phyloP scores from a whole-genome alignment of 2,329 filamentous ascomycete genomes.

The Penicillium sclerotigenum region DNA sequence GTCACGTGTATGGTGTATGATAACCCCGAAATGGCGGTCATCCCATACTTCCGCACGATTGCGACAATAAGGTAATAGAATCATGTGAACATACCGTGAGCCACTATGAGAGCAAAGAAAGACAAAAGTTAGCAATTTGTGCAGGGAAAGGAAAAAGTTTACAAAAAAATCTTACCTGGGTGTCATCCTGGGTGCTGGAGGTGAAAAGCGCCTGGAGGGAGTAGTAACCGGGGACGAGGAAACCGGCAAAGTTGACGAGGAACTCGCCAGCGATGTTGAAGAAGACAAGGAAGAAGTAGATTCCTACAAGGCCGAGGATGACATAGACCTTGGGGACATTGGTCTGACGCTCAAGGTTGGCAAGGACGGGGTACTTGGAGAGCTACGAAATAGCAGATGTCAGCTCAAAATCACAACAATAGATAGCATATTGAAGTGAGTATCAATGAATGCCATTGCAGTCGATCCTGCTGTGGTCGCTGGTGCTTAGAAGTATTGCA shows the following conservation, averaged over 20 bases:
- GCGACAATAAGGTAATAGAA: constrained; percentile 8
- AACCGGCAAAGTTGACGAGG: constrained; percentile 65
- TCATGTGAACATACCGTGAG: constrained; percentile 50
- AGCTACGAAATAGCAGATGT: constrained; percentile 45
- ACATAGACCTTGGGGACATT: constrained; percentile 67
- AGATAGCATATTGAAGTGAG: not conserved
- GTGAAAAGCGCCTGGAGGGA: constrained; percentile 63
- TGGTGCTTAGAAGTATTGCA: not conserved
- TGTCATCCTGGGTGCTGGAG: constrained; percentile 59
- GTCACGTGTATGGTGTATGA: constrained; percentile 27
- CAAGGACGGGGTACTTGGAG: constrained; percentile 64
- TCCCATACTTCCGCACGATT: constrained; percentile 9
- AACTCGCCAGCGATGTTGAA: constrained; percentile 69
- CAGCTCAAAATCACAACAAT: not conserved
- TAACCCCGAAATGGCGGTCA: constrained; percentile 10
- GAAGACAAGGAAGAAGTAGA: constrained; percentile 70
- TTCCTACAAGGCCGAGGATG: constrained; percentile 60
- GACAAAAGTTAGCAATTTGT: constrained; percentile 18
- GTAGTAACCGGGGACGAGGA: constrained; percentile 64
- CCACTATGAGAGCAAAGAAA: constrained; percentile 47
- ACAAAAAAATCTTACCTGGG: constrained; percentile 51
- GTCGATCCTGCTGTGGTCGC: not conserved
- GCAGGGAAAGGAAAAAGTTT: not conserved
- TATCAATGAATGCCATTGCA: not conserved
- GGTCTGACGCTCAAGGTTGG: constrained; percentile 67